Percentiles rank a stretch among this genome's conserved stretches.
Evolutionary conservation across 805 yeast genomes (phyloP).

Genomic region (Pichia scutulata): DNA sequence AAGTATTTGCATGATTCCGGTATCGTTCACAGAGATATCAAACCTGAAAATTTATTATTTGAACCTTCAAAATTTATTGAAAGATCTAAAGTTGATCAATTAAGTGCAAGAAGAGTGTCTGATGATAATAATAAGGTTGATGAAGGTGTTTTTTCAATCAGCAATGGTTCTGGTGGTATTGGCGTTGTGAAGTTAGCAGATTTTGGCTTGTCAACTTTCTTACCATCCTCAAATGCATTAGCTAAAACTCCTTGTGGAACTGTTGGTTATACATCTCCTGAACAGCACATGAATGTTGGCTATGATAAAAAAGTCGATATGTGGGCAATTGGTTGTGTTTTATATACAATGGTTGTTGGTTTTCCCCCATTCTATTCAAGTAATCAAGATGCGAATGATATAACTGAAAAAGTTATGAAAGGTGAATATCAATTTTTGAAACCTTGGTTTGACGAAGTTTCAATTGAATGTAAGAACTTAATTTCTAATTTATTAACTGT

Average conservation of each 20-base stretch:
- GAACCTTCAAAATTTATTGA: slow-evolving; percentile 43
- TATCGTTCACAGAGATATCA: slow-evolving; percentile 73
- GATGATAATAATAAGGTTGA: slow-evolving; percentile 56
- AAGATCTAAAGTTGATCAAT: slow-evolving; percentile 34
- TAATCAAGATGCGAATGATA: slow-evolving; percentile 41
- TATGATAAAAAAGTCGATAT: slow-evolving; percentile 64
- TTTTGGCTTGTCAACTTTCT: slow-evolving; percentile 59
- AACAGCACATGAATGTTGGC: slow-evolving; percentile 50
- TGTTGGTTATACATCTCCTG: slow-evolving; percentile 71
- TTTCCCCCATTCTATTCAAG: slow-evolving; percentile 75
- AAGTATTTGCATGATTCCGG: slow-evolving; percentile 67
- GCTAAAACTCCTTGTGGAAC: slow-evolving; percentile 73
- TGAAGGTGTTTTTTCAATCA: slow-evolving; percentile 48
- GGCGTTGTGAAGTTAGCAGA: slow-evolving; percentile 62
- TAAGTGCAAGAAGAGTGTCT: slow-evolving; percentile 38
- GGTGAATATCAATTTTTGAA: slow-evolving; percentile 68
- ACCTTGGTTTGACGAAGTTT: slow-evolving; percentile 89
- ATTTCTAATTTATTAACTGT: slow-evolving; percentile 60
- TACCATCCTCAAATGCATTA: slow-evolving; percentile 28
- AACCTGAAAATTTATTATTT: slow-evolving; percentile 71
- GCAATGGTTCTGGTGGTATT: slow-evolving; percentile 56
- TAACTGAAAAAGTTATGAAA: slow-evolving; percentile 59
- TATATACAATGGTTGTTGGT: slow-evolving; percentile 63
- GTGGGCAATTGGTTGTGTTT: slow-evolving; percentile 68
- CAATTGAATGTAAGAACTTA: slow-evolving; percentile 60